Evolutionary conservation across 2,329 filamentous ascomycete genomes (phyloP).

Genomic region (Colletotrichum gloeosporioides): DNA sequence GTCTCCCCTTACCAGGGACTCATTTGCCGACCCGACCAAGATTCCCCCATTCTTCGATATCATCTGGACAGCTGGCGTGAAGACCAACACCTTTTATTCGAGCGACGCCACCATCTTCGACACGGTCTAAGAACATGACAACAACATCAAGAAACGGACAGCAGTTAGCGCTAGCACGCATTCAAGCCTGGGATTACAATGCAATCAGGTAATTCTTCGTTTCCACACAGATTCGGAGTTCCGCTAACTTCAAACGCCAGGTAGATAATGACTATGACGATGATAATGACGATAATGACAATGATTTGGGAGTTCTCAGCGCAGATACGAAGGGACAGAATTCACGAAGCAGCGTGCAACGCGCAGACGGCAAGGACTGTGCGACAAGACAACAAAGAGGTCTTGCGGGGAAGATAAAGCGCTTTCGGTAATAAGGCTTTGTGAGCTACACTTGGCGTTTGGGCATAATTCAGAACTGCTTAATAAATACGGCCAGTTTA

Average conservation of each 20-base stretch:
- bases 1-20: not conserved
- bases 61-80: not conserved
- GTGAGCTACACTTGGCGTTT: not conserved
- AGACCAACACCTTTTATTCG: not conserved
- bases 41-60: not conserved
- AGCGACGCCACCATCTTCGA: not conserved
- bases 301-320: not conserved
- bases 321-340: not conserved
- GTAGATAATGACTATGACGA: not conserved
- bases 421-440: not conserved
- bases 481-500: not conserved
- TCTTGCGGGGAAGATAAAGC: not conserved
- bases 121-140: not conserved
- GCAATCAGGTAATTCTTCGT: not conserved
- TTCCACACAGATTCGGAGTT: not conserved
- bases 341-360: not conserved
- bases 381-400: not conserved
- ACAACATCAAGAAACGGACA: fast-evolving
- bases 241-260: not conserved
- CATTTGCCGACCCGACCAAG: not conserved
- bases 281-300: not conserved
- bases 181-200: not conserved
- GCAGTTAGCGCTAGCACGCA: fast-evolving
- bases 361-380: not conserved
- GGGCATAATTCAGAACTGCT: not conserved